phyloP scores from a whole-genome alignment of 495 filamentous ascomycete species.

The Penicillium robsamsonii region DNA sequence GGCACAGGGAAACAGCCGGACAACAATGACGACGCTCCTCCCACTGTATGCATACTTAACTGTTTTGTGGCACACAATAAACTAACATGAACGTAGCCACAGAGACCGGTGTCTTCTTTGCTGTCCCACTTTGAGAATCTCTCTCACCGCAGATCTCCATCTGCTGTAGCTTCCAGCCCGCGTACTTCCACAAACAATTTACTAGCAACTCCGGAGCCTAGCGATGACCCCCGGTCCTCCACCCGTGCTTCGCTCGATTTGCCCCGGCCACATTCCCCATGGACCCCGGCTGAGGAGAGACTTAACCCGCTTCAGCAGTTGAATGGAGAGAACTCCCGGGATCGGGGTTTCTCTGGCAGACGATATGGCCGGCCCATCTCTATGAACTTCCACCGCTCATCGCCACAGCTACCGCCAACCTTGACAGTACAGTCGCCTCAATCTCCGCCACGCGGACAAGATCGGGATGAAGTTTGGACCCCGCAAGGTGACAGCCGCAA shows the following conservation, averaged over 20 bases:
- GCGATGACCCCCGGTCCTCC: slow-evolving; percentile 47
- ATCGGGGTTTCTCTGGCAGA: slow-evolving; percentile 30
- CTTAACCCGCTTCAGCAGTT: slow-evolving; percentile 20
- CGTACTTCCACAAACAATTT: slow-evolving; percentile 36
- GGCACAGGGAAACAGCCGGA: slow-evolving; percentile 36
- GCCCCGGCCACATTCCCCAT: slow-evolving; percentile 45
- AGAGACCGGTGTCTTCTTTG: slow-evolving; percentile 85
- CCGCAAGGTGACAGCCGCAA: slow-evolving; percentile 26
- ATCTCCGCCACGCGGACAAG: slow-evolving; percentile 60
- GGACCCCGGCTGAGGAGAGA: slow-evolving; percentile 35
- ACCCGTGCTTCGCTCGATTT: slow-evolving; percentile 53
- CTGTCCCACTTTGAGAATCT: slow-evolving; percentile 91
- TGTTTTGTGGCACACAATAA: slow-evolving; percentile 16
- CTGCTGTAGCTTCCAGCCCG: slow-evolving; percentile 29
- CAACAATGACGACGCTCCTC: slow-evolving; percentile 40
- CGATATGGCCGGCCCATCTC: slow-evolving; percentile 45
- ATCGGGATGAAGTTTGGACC: slow-evolving; percentile 11
- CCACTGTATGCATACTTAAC: slow-evolving; percentile 43
- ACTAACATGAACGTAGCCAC: slow-evolving; percentile 19
- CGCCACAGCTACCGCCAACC: slow-evolving; percentile 62
- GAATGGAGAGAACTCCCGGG: slow-evolving; percentile 31
- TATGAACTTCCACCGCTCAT: slow-evolving; percentile 52
- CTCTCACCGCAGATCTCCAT: slow-evolving; percentile 49
- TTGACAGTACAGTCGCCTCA: slow-evolving; percentile 72
- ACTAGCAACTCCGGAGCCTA: slow-evolving; percentile 38